These are phyloP conservation scores for Trichosanthes cucumerina DNA, from an alignment of 306 rosid genomes.

Conservation along the genomic window DNA sequence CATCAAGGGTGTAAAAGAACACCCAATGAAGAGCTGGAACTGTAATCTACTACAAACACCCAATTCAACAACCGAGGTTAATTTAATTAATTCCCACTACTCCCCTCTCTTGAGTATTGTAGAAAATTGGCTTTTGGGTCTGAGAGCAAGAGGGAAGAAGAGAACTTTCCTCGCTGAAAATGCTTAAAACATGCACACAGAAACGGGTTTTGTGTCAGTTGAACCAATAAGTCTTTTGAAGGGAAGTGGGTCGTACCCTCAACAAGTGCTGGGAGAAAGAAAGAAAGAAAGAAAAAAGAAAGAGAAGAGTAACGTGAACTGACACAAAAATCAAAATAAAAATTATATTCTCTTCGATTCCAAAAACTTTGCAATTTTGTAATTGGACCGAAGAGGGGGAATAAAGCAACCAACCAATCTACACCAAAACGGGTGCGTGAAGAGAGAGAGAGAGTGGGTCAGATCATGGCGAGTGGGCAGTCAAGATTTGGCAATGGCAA, in stretches of 20 bases:
- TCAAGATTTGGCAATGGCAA: background rate
- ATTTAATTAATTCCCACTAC: background rate
- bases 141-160: background rate
- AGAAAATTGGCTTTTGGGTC: constrained; percentile 2
- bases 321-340: background rate
- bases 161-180: constrained; percentile 20
- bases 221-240: background rate
- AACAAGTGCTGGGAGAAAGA: background rate
- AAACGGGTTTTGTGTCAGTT: constrained; percentile 13
- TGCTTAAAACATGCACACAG: constrained; percentile 29
- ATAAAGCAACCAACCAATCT: constrained; percentile 4
- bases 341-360: constrained; percentile 3
- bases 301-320: background rate
- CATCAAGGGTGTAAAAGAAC: constrained; percentile 33
- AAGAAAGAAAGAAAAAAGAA: background rate
- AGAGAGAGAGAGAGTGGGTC: background rate
- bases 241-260: constrained; percentile 11
- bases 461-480: background rate
- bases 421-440: background rate
- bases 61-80: background rate
- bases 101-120: background rate
- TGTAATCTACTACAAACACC: constrained; percentile 29
- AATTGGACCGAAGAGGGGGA: constrained; percentile 4
- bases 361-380: constrained; percentile 4
- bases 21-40: background rate